Evolutionary conservation across 177 flowering plant species (phyloP).

Genomic region (Telopea speciosissima): DNA sequence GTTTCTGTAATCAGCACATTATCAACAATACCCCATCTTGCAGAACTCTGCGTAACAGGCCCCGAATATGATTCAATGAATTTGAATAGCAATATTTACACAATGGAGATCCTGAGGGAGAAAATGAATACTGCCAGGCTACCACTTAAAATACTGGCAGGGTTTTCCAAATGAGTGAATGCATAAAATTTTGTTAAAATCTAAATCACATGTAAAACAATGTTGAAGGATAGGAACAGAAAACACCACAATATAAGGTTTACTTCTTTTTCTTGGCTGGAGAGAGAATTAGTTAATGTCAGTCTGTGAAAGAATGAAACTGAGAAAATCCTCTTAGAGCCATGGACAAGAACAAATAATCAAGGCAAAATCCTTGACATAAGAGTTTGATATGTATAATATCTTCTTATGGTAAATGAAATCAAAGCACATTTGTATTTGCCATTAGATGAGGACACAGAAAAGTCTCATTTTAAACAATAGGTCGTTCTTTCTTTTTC

Average conservation of each 20-base stretch:
- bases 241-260: not conserved
- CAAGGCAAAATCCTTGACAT: not conserved
- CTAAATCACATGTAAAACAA: not conserved
- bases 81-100: not conserved
- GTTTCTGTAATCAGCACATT: conserved; percentile 16
- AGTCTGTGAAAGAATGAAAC: not conserved
- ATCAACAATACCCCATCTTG: conserved; percentile 25
- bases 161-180: not conserved
- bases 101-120: no score
- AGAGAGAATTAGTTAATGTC: not conserved
- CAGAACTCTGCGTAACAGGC: conserved; percentile 3
- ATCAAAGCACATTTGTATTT: not conserved
- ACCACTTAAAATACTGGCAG: not conserved
- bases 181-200: not conserved
- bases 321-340: not conserved
- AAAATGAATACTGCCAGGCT: not conserved
- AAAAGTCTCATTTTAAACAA: no score
- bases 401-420: not conserved
- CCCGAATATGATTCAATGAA: not conserved
- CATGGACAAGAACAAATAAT: not conserved
- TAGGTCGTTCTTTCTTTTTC: not conserved
- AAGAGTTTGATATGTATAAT: not conserved
- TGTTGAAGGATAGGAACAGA: not conserved
- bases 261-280: not conserved
- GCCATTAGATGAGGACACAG: not conserved